Percentiles rank a stretch among this genome's conserved stretches.
phyloP scores from a whole-genome alignment of 768 basidiomycete species.

The Leccinum fibrillosum region DNA sequence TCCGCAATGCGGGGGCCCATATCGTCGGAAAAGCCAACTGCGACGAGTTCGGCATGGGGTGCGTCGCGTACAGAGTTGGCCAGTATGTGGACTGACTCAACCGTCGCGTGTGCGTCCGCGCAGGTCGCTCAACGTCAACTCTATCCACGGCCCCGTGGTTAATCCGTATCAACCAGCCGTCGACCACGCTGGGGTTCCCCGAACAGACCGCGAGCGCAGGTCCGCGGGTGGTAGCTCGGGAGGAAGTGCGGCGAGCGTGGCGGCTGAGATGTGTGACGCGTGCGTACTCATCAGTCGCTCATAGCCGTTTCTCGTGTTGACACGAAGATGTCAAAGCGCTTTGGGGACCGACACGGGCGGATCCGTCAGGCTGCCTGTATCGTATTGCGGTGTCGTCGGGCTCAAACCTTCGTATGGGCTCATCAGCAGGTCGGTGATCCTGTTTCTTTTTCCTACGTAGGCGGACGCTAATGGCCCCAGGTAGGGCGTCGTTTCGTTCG shows the following conservation, averaged over 20 bases:
- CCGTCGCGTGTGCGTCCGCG: not conserved
- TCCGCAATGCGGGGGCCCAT: slow-evolving; percentile 59
- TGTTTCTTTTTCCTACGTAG: not conserved
- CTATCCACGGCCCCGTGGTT: slow-evolving; percentile 72
- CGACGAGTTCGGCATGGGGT: slow-evolving; percentile 99
- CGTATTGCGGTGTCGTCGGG: slow-evolving; percentile 90
- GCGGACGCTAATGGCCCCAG: slow-evolving; percentile 36
- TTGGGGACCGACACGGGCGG: slow-evolving; percentile 95
- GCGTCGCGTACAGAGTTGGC: slow-evolving; percentile 24
- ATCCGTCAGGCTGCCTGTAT: slow-evolving; percentile 88
- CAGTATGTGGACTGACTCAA: not conserved
- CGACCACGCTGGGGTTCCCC: slow-evolving; percentile 11
- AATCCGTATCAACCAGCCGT: slow-evolving; percentile 58
- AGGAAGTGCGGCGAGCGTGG: slow-evolving; percentile 92
- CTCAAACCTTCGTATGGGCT: slow-evolving; percentile 95
- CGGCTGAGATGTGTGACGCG: slow-evolving; percentile 80
- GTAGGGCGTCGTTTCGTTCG: slow-evolving; percentile 90
- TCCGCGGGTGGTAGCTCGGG: slow-evolving; percentile 93
- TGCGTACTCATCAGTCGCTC: slow-evolving; percentile 38
- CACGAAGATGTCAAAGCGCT: slow-evolving; percentile 49
- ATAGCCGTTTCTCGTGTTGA: not conserved
- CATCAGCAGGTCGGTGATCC: slow-evolving; percentile 64
- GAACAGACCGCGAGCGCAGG: slow-evolving; percentile 39
- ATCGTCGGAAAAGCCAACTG: slow-evolving; percentile 90
- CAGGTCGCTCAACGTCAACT: slow-evolving; percentile 77